Evolutionary conservation across 108 stramenopile species (phyloP).

Genomic region (Cyclostephanos tholiformis): DNA sequence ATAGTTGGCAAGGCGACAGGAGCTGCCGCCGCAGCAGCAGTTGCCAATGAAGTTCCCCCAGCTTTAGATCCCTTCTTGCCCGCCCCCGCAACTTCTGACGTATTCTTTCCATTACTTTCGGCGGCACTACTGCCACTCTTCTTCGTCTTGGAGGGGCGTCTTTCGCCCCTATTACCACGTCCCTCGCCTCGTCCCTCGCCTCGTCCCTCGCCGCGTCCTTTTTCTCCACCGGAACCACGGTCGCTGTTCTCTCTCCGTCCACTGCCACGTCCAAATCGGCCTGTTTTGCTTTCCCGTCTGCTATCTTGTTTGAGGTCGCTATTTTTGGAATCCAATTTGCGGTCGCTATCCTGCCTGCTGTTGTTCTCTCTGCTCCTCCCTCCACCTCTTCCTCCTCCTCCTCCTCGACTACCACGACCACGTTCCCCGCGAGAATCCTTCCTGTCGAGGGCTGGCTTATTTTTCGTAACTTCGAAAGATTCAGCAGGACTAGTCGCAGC

Average conservation of each 20-base stretch:
- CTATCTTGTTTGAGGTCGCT: slow-evolving; percentile 1
- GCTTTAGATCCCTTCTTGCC: neutral
- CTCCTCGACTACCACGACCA: slow-evolving; percentile 33
- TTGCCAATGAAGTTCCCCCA: slow-evolving; percentile 4
- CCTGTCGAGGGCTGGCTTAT: slow-evolving; percentile 1
- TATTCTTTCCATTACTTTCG: neutral
- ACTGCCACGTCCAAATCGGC: slow-evolving; percentile 12
- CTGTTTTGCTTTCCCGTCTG: slow-evolving; percentile 36
- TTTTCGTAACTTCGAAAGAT: slow-evolving; percentile 1
- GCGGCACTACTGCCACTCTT: slow-evolving; percentile 21
- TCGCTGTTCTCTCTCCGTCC: slow-evolving; percentile 19
- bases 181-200: slow-evolving; percentile 11
- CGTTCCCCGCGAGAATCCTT: slow-evolving; percentile 9
- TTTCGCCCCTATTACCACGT: slow-evolving; percentile 5
- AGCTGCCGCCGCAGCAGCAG: slow-evolving; percentile 17
- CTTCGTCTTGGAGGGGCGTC: slow-evolving; percentile 15
- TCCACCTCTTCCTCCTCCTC: slow-evolving; percentile 32
- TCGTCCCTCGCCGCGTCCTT: slow-evolving; percentile 28
- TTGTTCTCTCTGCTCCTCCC: slow-evolving; percentile 4
- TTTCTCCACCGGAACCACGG: slow-evolving; percentile 20
- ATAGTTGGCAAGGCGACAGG: slow-evolving; percentile 3
- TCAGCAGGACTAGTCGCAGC: neutral
- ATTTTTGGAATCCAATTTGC: neutral
- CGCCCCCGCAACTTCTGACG: neutral
- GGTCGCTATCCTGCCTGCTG: slow-evolving; percentile 21